Evolutionary conservation across 2,329 filamentous ascomycete genomes (phyloP), one percentile per base, ranked within the genome.

Genomic region (Lachnellula hyalina): DNA sequence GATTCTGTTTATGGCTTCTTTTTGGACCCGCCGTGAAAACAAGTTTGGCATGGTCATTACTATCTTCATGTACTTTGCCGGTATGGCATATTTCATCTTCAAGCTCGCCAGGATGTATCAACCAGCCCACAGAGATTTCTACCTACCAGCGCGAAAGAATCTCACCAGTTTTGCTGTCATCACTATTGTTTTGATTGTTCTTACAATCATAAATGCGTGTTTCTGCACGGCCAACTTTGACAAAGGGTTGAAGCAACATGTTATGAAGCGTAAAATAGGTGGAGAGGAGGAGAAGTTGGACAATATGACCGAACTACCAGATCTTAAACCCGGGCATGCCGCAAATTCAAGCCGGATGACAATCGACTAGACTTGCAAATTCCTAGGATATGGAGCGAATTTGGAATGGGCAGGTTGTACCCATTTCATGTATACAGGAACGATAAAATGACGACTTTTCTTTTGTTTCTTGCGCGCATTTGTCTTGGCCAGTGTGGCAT

Each of bases 101-200:
- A 99, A 99, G 79, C 84, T 99, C 52, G 87, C 94, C 56, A 89
- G 94, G 70, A 99, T 99, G 84, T 99, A 96, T 73, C 84, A 87
- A 63, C 75, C 82, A 11, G 71, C 70, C 44, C 81, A 83, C 63
- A 70, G 69, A 50, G 52, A 70, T 1, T 78, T 83, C 61, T 99
- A 97, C 75, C 70, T 78, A 50, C 86, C 93, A 4, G 93, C 94
- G 38, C 83, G 87, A 58, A 88, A 87, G 67, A 93, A 89, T 15
- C 78, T 99, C 67, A 96, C 93, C 5, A 90, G 91, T 56, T 99
- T 99, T 68, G 93, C 94, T 50, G 85, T 96, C 60, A 86, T 99
- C 66, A 96, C 94, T 41, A 89, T 99, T 56, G 73, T 95, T 28
- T 77, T 97, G 57, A 90, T 99, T 64, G 75, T 97, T 50, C 76